Base-by-base conservation (phyloP, 352 stramenopile species). In the Pythium sp. region DNA sequence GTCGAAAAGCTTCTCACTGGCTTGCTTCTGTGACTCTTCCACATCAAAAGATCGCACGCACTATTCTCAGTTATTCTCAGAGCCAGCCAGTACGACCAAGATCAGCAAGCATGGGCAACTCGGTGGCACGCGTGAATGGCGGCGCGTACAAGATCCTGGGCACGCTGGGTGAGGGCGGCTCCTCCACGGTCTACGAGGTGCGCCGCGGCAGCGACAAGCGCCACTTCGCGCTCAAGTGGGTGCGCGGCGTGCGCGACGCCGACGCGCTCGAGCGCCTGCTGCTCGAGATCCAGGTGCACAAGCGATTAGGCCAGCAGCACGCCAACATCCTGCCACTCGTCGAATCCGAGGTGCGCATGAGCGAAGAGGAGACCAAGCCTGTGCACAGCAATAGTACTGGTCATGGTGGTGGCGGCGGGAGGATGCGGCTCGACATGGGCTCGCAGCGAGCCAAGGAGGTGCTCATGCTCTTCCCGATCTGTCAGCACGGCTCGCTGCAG, bases 281-380 rank as follows among this genome's bases (percentile, higher is more conserved):
- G 58, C 71, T 90, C 24, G 87, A 96, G 73, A 82, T 96, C 58
- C 71, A 82, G 64, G 77, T 94, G 62, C 84, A 93, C 67, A 71
- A 80, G 24, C 70, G 69, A 41, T 68, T 96, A 30, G 74, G 73
- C 6, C 43, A 49, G 43, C 43, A 49, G 58, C 81, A 93, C 67
- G 68, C 62, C 0, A 84, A 94, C 58, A 69, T 78, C 20, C 53
- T 94, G 69, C 71, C 64, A 11, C 73, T 96, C 11, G 47, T 90
- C n/a, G 76, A 78, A 32, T 70, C 78, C 1, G 84, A 90, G 65
- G 69, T 90, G 63, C 73, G 78, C 15, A 38, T 75, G 30, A 58
- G 49, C 41, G 49, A 38, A 0, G 46, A 30, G 15, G 11, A 55
- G 7, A 2, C 2, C 55, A 28, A 30, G 18, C 46, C 57, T 2